A percentile compares a stretch with the other conserved stretches of the same genome.
Conservation (phyloP, 2,329 filamentous ascomycete species). For the Pseudocercospora eumusae region DNA sequence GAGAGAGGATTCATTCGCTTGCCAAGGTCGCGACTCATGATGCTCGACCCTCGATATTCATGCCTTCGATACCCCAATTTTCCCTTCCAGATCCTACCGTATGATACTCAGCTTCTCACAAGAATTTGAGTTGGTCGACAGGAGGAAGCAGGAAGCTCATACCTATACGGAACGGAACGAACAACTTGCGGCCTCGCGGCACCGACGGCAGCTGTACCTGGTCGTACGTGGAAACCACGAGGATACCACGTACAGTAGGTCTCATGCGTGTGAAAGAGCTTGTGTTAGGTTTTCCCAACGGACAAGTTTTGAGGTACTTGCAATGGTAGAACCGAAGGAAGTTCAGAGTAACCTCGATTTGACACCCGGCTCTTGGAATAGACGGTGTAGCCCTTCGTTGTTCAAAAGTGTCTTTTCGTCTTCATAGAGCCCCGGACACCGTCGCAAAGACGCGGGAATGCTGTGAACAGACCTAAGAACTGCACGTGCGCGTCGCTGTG, state of each 20-base stretch:
- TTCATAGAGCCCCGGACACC: no score
- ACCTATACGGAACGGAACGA: background rate
- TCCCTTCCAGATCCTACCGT: background rate
- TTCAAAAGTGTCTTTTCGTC: no score
- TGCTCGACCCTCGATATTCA: background rate
- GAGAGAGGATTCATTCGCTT: background rate
- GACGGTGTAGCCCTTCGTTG: no score
- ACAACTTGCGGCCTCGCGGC: background rate
- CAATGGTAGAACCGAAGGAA: background rate
- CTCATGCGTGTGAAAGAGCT: background rate
- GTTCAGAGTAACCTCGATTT: background rate
- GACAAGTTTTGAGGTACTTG: background rate
- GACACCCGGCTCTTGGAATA: no score
- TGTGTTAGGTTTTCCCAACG: background rate
- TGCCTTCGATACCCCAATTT: background rate
- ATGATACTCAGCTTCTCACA: background rate
- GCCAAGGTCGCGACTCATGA: background rate
- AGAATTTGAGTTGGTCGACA: background rate
- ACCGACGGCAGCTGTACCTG: background rate
- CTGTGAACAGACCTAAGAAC: no score
- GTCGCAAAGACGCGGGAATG: no score
- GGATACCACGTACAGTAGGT: background rate
- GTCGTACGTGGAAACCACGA: background rate
- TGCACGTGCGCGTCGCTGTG: no score
- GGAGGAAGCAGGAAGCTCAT: background rate